Evolutionary conservation across 75 land plant genomes (phyloP).

Genomic region (Cunninghamia lanceolata): DNA sequence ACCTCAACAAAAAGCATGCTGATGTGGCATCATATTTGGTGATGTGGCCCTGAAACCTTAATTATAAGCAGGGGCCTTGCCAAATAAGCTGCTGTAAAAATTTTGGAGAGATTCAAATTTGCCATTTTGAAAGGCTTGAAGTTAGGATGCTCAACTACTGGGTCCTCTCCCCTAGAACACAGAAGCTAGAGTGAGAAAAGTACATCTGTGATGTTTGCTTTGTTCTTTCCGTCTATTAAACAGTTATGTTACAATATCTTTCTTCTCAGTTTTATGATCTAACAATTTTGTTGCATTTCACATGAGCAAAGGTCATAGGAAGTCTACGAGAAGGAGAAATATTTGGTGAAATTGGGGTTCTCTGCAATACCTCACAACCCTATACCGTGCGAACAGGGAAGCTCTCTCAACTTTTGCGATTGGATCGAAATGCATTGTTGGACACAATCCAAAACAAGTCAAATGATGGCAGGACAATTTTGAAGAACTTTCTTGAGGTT

Average conservation of each 20-base stretch:
- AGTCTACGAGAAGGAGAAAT: slow-evolving; percentile 38
- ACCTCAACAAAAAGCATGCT: too few species aligned
- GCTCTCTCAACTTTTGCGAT: slow-evolving; percentile 62
- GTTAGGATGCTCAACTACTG: too few species aligned
- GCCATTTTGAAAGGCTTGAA: too few species aligned
- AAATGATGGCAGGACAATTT: slow-evolving; percentile 47
- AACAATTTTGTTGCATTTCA: not conserved
- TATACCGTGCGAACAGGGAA: slow-evolving; percentile 64
- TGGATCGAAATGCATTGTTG: slow-evolving; percentile 44
- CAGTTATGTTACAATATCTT: not conserved
- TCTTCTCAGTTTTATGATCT: not conserved
- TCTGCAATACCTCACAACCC: slow-evolving; percentile 59
- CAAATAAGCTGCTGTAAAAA: too few species aligned
- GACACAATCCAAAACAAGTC: slow-evolving; percentile 53
- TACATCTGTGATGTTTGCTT: not conserved
- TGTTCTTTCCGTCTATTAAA: not conserved
- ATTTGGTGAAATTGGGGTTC: slow-evolving; percentile 73
- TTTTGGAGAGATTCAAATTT: too few species aligned
- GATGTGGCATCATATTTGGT: too few species aligned
- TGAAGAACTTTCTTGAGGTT: slow-evolving; percentile 76
- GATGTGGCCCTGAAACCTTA: too few species aligned
- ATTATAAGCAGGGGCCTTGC: too few species aligned
- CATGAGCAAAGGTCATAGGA: slow-evolving; percentile 32
- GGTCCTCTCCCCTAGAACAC: too few species aligned
- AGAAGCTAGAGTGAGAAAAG: not conserved